Conservation (phyloP, 306 rosid species). For the Senna siamea region DNA sequence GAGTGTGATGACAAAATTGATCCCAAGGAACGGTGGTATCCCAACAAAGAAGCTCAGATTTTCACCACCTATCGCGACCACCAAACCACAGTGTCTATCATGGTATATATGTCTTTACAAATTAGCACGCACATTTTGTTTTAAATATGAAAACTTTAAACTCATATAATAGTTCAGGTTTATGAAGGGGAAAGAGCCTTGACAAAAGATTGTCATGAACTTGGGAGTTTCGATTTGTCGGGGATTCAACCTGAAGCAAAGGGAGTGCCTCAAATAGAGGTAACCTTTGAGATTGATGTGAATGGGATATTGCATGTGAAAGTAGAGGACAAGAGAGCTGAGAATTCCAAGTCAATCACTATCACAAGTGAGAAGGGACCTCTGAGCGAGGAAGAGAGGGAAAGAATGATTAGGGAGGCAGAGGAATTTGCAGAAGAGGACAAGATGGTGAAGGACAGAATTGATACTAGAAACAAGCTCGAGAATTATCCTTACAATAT, state of each 20-base stretch:
- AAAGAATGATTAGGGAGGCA: not conserved
- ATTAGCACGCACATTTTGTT: too few species aligned
- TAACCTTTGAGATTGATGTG: conserved; percentile 62
- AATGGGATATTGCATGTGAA: conserved; percentile 59
- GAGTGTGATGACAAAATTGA: conserved; percentile 67
- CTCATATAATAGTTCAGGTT: conserved; percentile 47
- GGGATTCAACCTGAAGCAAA: conserved; percentile 66
- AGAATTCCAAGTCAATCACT: conserved; percentile 54
- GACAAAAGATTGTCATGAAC: conserved; percentile 60
- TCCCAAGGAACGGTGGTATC: conserved; percentile 58
- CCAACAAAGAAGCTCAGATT: conserved; percentile 58
- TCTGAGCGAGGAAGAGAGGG: conserved; percentile 57
- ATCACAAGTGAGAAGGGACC: conserved; percentile 62
- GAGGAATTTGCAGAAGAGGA: not conserved
- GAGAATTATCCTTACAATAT: not conserved
- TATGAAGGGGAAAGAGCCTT: conserved; percentile 60
- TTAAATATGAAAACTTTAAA: too few species aligned
- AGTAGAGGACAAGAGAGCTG: conserved; percentile 62
- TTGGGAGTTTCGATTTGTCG: conserved; percentile 51
- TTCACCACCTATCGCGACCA: conserved; percentile 64
- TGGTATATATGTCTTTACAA: conserved; percentile 37
- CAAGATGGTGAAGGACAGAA: not conserved
- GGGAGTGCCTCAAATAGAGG: conserved; percentile 72
- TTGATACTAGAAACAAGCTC: not conserved
- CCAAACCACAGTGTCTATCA: conserved; percentile 55